Conservation (phyloP, 1,284 basidiomycete genomes). For the Sanghuangporus sanghuang region DNA sequence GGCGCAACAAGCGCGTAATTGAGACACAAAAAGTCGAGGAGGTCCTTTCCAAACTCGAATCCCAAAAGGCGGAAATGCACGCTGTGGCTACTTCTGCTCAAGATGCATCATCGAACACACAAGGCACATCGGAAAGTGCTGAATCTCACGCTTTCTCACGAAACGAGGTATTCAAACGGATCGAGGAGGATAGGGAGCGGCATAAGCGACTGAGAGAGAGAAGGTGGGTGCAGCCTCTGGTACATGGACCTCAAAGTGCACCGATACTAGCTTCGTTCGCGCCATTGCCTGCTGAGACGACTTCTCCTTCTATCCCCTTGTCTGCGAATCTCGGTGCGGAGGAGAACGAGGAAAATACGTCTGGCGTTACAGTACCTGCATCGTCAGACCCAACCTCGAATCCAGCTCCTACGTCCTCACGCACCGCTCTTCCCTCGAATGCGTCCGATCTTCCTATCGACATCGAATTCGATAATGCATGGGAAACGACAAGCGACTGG, state of each 20-base stretch:
- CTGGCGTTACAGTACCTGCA: background rate
- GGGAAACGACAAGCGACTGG: slow-evolving; percentile 87
- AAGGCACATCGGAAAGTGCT: background rate
- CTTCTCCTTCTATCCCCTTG: background rate
- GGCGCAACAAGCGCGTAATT: slow-evolving; percentile 81
- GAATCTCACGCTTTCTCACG: slow-evolving; percentile 41
- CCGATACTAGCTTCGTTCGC: slow-evolving; percentile 55
- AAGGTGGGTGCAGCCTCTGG: slow-evolving; percentile 84
- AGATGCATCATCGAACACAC: background rate
- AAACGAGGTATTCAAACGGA: slow-evolving; percentile 78
- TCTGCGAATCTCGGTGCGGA: slow-evolving; percentile 25
- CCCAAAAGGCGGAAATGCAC: slow-evolving; percentile 34
- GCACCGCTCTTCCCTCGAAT: too few relatives aligned
- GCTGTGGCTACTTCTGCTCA: slow-evolving; percentile 5
- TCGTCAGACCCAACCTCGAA: slow-evolving; percentile 5
- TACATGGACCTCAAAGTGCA: slow-evolving; percentile 37
- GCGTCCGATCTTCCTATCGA: slow-evolving; percentile 40
- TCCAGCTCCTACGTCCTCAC: background rate
- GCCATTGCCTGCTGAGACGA: slow-evolving; percentile 26
- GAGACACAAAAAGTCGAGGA: slow-evolving; percentile 73
- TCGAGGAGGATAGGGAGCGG: slow-evolving; percentile 92
- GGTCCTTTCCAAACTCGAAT: slow-evolving; percentile 45
- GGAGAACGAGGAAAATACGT: background rate
- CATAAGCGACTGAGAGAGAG: slow-evolving; percentile 91
- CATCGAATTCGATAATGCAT: slow-evolving; percentile 89